These are phyloP conservation scores for Globisporangium nodosum DNA, from an alignment of 352 stramenopile genomes.

Conservation along the genomic window DNA sequence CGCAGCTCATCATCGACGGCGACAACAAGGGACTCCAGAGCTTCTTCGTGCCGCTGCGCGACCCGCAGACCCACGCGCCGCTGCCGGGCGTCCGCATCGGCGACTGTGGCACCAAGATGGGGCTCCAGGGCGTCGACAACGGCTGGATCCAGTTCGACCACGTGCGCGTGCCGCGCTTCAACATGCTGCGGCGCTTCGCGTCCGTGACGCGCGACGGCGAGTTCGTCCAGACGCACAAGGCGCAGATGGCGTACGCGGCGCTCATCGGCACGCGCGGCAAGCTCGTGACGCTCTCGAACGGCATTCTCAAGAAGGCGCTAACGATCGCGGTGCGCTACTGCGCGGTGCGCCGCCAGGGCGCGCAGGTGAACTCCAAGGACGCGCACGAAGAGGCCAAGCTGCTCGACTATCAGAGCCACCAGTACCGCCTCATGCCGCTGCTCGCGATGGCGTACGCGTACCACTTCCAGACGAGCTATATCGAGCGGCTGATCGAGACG, in stretches of 20 bases:
- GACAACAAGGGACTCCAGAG: slow-evolving; percentile 90
- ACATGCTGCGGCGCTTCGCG: slow-evolving; percentile 75
- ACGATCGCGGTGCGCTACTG: slow-evolving; percentile 95
- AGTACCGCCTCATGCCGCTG: slow-evolving; percentile 92
- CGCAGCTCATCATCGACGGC: slow-evolving; percentile 81
- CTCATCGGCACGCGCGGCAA: slow-evolving; percentile 73
- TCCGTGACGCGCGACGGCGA: slow-evolving; percentile 53
- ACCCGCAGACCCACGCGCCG: slow-evolving; percentile 62
- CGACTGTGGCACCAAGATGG: slow-evolving; percentile 69
- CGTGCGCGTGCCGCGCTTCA: slow-evolving; percentile 59
- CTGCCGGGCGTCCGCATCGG: slow-evolving; percentile 53
- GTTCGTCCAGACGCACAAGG: slow-evolving; percentile 63
- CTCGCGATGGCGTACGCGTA: slow-evolving; percentile 88
- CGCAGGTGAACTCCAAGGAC: slow-evolving; percentile 31
- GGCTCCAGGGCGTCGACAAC: slow-evolving; percentile 72
- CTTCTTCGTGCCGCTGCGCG: slow-evolving; percentile 94
- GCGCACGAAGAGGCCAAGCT: slow-evolving; percentile 83
- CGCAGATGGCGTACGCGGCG: slow-evolving; percentile 64
- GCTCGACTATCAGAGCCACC: slow-evolving; percentile 95
- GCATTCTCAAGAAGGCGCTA: slow-evolving; percentile 86
- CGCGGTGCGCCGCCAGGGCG: slow-evolving; percentile 88
- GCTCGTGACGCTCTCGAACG: slow-evolving; percentile 64
- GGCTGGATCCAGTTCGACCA: slow-evolving; percentile 74
- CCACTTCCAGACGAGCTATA: slow-evolving; percentile 59
- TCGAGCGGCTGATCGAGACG: slow-evolving; percentile 69